Evolutionary conservation across 1,284 basidiomycete species (phyloP).

Genomic region (Naganishia cerealis): DNA sequence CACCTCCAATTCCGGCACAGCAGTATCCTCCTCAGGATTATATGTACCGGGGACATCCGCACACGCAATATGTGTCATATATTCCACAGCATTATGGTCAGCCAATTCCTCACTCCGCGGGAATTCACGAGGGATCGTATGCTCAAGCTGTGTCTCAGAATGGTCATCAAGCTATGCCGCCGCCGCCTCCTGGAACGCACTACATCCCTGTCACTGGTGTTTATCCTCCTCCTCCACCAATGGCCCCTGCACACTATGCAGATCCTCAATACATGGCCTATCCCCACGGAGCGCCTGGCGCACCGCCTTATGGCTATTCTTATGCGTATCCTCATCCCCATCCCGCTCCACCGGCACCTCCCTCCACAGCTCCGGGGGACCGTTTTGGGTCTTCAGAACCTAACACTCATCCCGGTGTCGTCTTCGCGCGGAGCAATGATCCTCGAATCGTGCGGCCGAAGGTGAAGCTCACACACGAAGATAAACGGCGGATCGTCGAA

Average conservation of each 20-base stretch:
- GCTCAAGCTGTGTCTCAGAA: slow-evolving; percentile 15
- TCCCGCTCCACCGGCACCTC: not conserved
- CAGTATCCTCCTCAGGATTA: slow-evolving; percentile 19
- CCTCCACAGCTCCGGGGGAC: slow-evolving; percentile 14
- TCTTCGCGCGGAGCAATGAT: slow-evolving; percentile 33
- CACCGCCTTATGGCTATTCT: slow-evolving; percentile 10
- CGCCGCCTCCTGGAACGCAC: slow-evolving; percentile 24
- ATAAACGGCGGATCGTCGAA: slow-evolving; percentile 55
- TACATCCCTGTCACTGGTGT: slow-evolving; percentile 24
- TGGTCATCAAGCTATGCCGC: slow-evolving; percentile 19
- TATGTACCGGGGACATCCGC: slow-evolving; percentile 15
- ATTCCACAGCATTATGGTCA: slow-evolving; percentile 19
- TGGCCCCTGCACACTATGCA: slow-evolving; percentile 13
- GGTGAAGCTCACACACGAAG: slow-evolving; percentile 53
- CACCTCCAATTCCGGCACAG: not conserved
- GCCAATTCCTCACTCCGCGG: slow-evolving; percentile 8
- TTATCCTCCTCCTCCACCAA: slow-evolving; percentile 19
- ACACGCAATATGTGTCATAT: slow-evolving; percentile 23
- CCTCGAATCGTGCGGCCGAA: slow-evolving; percentile 39
- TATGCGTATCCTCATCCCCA: slow-evolving; percentile 24
- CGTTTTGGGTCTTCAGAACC: slow-evolving; percentile 6
- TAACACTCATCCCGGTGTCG: slow-evolving; percentile 29
- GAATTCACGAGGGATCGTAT: slow-evolving; percentile 14
- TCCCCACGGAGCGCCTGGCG: slow-evolving; percentile 13
- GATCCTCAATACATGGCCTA: slow-evolving; percentile 24